A percentile compares a stretch with the other conserved stretches of the same genome.
Evolutionary conservation across 2,329 filamentous ascomycete species (phyloP).

Genomic region (Emmonsia crescens): DNA sequence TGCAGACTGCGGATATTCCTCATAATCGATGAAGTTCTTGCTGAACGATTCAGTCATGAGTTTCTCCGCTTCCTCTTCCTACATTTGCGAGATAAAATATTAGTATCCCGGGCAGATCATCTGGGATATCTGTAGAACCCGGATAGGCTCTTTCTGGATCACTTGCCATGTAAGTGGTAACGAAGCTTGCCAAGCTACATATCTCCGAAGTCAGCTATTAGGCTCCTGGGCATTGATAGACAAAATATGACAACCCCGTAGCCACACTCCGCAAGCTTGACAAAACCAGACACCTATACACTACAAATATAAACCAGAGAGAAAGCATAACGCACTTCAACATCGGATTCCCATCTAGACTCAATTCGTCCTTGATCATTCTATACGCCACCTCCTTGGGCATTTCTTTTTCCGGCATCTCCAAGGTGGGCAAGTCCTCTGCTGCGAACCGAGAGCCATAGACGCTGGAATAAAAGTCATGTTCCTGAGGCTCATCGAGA

Average conservation of each 20-base stretch:
- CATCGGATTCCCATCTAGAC: constrained; percentile 82
- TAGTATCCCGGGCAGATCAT: not conserved
- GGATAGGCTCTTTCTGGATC: not conserved
- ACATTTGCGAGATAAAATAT: constrained; percentile 5
- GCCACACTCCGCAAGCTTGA: not conserved
- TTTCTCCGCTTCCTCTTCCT: constrained; percentile 92
- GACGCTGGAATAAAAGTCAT: constrained; percentile 60
- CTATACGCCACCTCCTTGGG: constrained; percentile 86
- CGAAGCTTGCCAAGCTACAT: constrained; percentile 75
- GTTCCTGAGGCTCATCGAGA: constrained; percentile 34
- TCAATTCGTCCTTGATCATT: constrained; percentile 92
- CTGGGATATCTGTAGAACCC: not conserved
- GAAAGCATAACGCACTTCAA: constrained; percentile 38
- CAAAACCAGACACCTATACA: not conserved
- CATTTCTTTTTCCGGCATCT: constrained; percentile 88
- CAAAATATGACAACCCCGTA: not conserved
- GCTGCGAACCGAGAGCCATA: constrained; percentile 80
- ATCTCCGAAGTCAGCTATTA: not conserved
- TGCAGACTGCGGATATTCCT: constrained; percentile 70
- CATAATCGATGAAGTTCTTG: constrained; percentile 93
- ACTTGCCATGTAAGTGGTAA: constrained; percentile 87
- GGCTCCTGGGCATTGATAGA: no score
- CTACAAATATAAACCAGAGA: not conserved
- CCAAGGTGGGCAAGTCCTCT: constrained; percentile 65
- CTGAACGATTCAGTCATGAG: constrained; percentile 86